phyloP scores from a whole-genome alignment of 2,329 filamentous ascomycete species.

The Neofusicoccum sp. region DNA sequence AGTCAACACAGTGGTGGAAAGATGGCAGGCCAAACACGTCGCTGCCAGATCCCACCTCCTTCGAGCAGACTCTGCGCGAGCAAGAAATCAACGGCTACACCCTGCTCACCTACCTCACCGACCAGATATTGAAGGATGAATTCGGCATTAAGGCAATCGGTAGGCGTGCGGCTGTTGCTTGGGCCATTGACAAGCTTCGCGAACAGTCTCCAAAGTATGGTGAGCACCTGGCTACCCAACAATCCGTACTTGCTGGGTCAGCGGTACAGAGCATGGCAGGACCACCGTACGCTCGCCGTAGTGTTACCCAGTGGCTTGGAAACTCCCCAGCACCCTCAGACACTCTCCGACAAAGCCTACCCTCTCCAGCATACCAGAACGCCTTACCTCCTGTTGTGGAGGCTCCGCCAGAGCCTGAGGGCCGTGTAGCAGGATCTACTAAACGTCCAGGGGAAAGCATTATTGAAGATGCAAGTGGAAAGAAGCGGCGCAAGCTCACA shows the following conservation, averaged over 20 bases:
- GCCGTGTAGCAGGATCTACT: neutral
- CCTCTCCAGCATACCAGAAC: neutral
- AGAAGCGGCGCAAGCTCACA: slow-evolving; percentile 36
- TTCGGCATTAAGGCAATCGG: slow-evolving; percentile 59
- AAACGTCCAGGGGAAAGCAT: slow-evolving; percentile 25
- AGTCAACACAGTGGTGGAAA: slow-evolving; percentile 47
- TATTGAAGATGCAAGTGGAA: slow-evolving; percentile 28
- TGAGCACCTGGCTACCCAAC: slow-evolving; percentile 4
- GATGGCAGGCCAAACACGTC: slow-evolving; percentile 41
- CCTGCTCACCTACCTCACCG: slow-evolving; percentile 58
- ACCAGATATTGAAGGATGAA: slow-evolving; percentile 50
- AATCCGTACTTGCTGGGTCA: neutral
- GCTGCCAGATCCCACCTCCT: slow-evolving; percentile 51
- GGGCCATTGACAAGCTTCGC: slow-evolving; percentile 59
- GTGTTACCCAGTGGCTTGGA: neutral
- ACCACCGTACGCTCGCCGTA: neutral
- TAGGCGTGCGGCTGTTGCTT: slow-evolving; percentile 57
- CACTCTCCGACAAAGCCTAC: neutral
- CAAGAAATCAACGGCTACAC: slow-evolving; percentile 65
- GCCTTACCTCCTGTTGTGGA: neutral
- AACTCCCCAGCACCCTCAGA: slow-evolving; percentile 18
- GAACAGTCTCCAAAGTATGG: slow-evolving; percentile 52
- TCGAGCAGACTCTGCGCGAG: slow-evolving; percentile 58
- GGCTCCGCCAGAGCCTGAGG: neutral
- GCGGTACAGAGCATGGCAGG: neutral